Percentiles rank a stretch among this genome's conserved stretches.
These are phyloP conservation scores for Priceomyces medius DNA, from an alignment of 805 yeast species.

Conservation along the genomic window DNA sequence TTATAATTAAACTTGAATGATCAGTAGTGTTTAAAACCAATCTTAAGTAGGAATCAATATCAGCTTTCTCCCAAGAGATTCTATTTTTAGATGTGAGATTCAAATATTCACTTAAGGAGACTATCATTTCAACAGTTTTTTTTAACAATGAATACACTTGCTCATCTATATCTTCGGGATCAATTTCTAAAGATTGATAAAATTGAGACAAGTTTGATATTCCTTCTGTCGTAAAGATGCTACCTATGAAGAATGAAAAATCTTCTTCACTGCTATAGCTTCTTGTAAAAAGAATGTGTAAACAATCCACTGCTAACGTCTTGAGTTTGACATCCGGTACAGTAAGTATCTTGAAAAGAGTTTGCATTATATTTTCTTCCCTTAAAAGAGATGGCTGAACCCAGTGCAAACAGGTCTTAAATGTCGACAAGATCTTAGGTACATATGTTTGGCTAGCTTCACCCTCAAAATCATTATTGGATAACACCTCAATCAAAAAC, in stretches of 20 bases:
- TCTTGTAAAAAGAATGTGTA: slow-evolving; percentile 85
- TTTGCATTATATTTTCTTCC: slow-evolving; percentile 60
- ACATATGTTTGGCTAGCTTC: slow-evolving; percentile 45
- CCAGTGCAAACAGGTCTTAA: slow-evolving; percentile 93
- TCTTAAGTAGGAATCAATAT: slow-evolving; percentile 64
- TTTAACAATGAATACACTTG: slow-evolving; percentile 76
- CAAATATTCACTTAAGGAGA: slow-evolving; percentile 77
- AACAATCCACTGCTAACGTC: slow-evolving; percentile 84
- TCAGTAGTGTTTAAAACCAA: slow-evolving; percentile 77
- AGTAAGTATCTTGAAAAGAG: slow-evolving; percentile 59
- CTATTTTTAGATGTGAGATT: slow-evolving; percentile 45
- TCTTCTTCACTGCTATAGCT: slow-evolving; percentile 64
- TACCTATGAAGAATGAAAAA: slow-evolving; percentile 74
- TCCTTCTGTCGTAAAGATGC: slow-evolving; percentile 74
- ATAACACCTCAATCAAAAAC: slow-evolving; percentile 33
- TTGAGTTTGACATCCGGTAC: slow-evolving; percentile 65
- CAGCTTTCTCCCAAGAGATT: slow-evolving; percentile 55
- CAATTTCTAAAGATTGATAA: slow-evolving; percentile 57
- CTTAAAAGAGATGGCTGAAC: slow-evolving; percentile 73
- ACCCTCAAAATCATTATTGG: slow-evolving; percentile 26
- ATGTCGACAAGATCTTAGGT: slow-evolving; percentile 70
- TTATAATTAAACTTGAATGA: slow-evolving; percentile 83
- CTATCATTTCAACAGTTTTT: slow-evolving; percentile 91
- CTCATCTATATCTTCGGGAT: slow-evolving; percentile 75
- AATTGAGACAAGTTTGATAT: slow-evolving; percentile 64